Evolutionary conservation across 805 yeast species (phyloP), one percentile per base, ranked within the genome.

Genomic region (Kodamaea nitidulidarum): DNA sequence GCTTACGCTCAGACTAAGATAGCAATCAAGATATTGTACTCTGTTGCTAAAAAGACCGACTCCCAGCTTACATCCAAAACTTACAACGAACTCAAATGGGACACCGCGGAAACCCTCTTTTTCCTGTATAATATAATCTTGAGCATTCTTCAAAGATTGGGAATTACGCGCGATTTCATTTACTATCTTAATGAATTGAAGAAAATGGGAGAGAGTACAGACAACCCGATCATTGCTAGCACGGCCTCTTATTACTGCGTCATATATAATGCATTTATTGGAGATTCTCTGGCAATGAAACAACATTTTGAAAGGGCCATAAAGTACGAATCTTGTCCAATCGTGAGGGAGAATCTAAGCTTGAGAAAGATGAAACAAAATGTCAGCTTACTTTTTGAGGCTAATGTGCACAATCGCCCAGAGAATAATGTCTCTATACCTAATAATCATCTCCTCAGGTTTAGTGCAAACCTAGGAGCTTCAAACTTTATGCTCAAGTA

Each of bases 111-210:
- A 1, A 45, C 54, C 10, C 51, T 78, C 24, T 50, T 67, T 9
- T 49, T 55, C 4, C 47, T 74, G 2, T 77, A 76, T 46, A 55
- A 59, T 5, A 39, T 41, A 2, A 56, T 77, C 17, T 58, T 78
- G 15, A 54, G 63, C 3, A 49, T 64, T 0, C 64, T 70, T 38
- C 57, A 67, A 11, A 71, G 67, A 26, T 51, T 77, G 27, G 88
- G 90, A 0, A 51, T 80, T 2, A 61, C 79, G 0, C 76, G 76
- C 45, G 88, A 83, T 40, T 70, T 80, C 34, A 69, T 71, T 2
- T 78, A 68, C 51, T 82, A 72, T 55, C 46, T 70, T 3, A 62
- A 63, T 4, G 90, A 84, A 47, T 62, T 76, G 26, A 56, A 60
- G 4, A 64, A 60, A 25, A 51, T 76, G 9, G 51, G 70, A 12